Conservation (phyloP, 1,284 basidiomycete genomes). For the Cryptococcus sp. region DNA sequence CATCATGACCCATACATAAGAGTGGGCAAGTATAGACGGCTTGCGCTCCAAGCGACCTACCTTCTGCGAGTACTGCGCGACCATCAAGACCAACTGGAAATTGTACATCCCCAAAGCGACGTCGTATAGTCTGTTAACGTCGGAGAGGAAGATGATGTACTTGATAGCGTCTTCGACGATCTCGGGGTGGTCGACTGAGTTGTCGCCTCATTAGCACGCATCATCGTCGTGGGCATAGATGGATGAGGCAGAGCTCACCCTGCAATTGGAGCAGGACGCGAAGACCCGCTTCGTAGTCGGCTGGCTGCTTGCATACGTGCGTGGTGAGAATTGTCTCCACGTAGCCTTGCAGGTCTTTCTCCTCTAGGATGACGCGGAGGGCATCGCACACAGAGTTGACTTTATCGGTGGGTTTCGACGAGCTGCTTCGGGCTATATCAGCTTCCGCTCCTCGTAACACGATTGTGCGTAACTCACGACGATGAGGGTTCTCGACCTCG, state of each 20-base stretch:
- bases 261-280: slow-evolving; percentile 74
- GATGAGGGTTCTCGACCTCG: slow-evolving; percentile 23
- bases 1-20: neutral
- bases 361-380: slow-evolving; percentile 72
- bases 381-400: slow-evolving; percentile 77
- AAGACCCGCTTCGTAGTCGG: slow-evolving; percentile 86
- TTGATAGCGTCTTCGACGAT: slow-evolving; percentile 94
- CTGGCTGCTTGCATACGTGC: slow-evolving; percentile 86
- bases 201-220: neutral
- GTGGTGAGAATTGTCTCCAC: slow-evolving; percentile 90
- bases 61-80: slow-evolving; percentile 96
- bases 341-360: slow-evolving; percentile 72
- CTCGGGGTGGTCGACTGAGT: slow-evolving; percentile 66
- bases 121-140: slow-evolving; percentile 88
- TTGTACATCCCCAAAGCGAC: slow-evolving; percentile 99
- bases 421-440: neutral
- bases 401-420: slow-evolving; percentile 45
- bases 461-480: slow-evolving; percentile 12
- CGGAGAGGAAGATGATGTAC: slow-evolving; percentile 97
- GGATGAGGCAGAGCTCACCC: slow-evolving; percentile 56
- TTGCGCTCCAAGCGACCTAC: slow-evolving; percentile 52
- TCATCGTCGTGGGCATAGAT: neutral
- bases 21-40: neutral
- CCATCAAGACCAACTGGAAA: slow-evolving; percentile 90
- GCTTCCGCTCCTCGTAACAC: no score